Evolutionary conservation across 805 yeast species (phyloP), one percentile per base, ranked within the genome.

Genomic region (Sporopachydermia lactativora): DNA sequence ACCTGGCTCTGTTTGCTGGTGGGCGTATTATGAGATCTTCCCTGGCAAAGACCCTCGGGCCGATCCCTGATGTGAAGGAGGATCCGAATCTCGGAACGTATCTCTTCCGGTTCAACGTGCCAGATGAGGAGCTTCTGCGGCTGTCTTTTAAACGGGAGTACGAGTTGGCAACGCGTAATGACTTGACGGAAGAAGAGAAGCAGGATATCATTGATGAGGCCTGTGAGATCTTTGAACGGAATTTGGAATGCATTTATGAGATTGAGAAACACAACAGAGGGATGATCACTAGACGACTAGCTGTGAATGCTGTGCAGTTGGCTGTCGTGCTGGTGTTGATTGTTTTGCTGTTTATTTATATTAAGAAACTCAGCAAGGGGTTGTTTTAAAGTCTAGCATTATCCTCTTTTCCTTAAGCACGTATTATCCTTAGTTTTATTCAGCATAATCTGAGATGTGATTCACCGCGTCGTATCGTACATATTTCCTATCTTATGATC

Each of bases 1-100:
- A 83, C 59, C 61, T 83, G 52, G 94, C 92, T 0, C 67, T 83
- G 39, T 83, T 83, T 62, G 94, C 94, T 2, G 95, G 95, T 39
- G 94, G 94, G 14, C 66, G 77, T 46, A 65, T 83, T 24, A 68
- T 84, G 73, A 64, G 78, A 44, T 75, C 86, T 0, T 71, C 76
- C 14, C 59, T 83, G 18, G 64, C 77, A 39, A 73, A 70, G 51
- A 77, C 85, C 17, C 61, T 78, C 4, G 83, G 86, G 2, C 58
- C 82, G 42, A 81, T 81, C 67, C 94, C 94, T 5, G 77, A 77
- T 49, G 71, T 77, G 38, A 77, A 70, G 39, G 84, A 81, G 41
- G 68, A 80, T 38, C 68, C 73, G 19, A 55, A 62, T 34, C 48
- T 63, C 48, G 94, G 86, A 15, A 75, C 88, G 1, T 77, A 80